Conservation (phyloP, 345 rosid genomes). For the Eucalyptus marginata region DNA sequence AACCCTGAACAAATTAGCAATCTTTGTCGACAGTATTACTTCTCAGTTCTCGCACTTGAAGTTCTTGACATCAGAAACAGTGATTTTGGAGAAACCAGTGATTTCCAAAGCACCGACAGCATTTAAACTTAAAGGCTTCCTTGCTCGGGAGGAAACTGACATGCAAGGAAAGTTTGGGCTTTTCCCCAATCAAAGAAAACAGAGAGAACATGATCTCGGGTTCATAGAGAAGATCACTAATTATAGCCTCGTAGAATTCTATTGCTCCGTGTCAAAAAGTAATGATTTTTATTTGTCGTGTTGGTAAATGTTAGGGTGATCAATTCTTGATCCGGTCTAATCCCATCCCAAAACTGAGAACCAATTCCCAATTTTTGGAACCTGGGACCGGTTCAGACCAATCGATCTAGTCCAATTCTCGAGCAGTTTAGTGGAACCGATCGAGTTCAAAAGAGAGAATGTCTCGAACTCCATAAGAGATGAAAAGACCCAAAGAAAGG, state of each 20-base stretch:
- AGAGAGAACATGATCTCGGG: background rate
- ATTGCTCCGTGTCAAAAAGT: background rate
- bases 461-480: too few relatives aligned
- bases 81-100: background rate
- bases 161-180: background rate
- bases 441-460: too few relatives aligned
- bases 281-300: background rate
- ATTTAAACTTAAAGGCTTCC: background rate
- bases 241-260: background rate
- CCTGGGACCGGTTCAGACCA: too few relatives aligned
- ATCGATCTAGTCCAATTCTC: accelerated
- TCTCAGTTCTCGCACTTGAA: background rate
- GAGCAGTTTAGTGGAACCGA: accelerated
- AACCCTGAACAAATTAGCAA: background rate
- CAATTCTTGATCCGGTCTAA: too few relatives aligned
- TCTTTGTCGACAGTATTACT: background rate
- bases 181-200: background rate
- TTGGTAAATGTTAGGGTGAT: background rate
- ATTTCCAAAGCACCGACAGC: background rate
- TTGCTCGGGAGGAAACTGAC: background rate
- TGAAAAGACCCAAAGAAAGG: too few relatives aligned
- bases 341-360: too few relatives aligned
- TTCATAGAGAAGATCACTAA: background rate
- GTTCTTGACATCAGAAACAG: background rate
- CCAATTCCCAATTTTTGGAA: accelerated